Evolutionary conservation across 371 early-diverging fungal genomes (phyloP).

Genomic region (Actinomucor elegans): DNA sequence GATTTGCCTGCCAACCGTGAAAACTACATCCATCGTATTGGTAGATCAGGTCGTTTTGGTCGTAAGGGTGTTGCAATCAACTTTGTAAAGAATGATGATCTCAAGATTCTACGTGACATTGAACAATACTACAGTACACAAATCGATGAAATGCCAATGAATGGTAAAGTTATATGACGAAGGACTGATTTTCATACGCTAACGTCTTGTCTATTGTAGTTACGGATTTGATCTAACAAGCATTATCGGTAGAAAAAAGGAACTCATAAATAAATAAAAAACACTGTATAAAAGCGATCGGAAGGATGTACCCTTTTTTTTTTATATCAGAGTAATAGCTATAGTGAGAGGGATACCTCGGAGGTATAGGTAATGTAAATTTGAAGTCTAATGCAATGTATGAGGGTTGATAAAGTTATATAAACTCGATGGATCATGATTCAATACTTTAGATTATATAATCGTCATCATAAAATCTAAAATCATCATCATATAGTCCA

Average conservation of each 20-base stretch:
- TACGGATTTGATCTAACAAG: constrained; percentile 24
- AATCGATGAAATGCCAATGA: constrained; percentile 96
- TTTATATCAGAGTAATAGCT: no score
- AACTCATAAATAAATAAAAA: no score
- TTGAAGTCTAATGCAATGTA: no score
- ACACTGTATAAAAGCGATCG: background rate
- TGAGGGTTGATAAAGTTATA: no score
- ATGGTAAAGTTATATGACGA: constrained; percentile 43
- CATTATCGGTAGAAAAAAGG: no score
- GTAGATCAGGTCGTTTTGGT: constrained; percentile 97
- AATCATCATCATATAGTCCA: no score
- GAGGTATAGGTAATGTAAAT: no score
- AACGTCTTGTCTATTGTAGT: constrained; percentile 3
- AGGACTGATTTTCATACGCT: background rate
- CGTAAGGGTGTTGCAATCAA: constrained; percentile 98
- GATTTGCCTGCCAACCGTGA: constrained; percentile 95
- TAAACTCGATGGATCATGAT: no score
- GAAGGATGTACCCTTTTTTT: no score
- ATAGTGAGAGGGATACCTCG: no score
- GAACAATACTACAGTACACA: constrained; percentile 94
- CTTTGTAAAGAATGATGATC: constrained; percentile 92
- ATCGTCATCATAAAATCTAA: no score
- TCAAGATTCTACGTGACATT: constrained; percentile 84
- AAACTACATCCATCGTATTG: constrained; percentile 95
- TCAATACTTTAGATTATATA: no score